These are phyloP conservation scores for Leccinum longicurvipes DNA, from an alignment of 768 basidiomycete genomes.

Conservation along the genomic window DNA sequence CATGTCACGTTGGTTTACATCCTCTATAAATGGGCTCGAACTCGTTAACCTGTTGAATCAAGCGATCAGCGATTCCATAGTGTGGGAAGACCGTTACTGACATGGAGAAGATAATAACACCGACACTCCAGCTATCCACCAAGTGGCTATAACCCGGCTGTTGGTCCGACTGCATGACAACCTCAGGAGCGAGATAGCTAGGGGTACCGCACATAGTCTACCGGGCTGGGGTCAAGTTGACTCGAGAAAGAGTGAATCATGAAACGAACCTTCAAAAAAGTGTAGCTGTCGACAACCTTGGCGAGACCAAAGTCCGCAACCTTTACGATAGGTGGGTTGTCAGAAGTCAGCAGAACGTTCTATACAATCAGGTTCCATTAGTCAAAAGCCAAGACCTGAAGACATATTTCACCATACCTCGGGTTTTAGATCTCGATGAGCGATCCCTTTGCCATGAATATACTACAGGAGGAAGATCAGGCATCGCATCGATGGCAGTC, in stretches of 20 bases:
- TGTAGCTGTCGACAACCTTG: constrained; percentile 80
- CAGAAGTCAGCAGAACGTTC: constrained; percentile 81
- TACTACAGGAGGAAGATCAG: constrained; percentile 39
- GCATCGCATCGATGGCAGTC: neutral
- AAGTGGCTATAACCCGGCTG: constrained; percentile 75
- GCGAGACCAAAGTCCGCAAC: constrained; percentile 97
- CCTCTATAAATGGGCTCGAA: constrained; percentile 76
- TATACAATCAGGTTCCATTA: constrained; percentile 24
- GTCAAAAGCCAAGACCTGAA: constrained; percentile 2
- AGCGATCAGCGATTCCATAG: neutral
- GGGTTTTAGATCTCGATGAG: constrained; percentile 94
- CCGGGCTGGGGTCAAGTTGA: neutral
- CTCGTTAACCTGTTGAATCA: constrained; percentile 63
- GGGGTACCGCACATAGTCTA: constrained; percentile 98
- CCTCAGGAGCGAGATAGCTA: constrained; percentile 89
- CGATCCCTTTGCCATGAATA: constrained; percentile 70
- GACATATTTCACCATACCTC: constrained; percentile 43
- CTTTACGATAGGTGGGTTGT: constrained; percentile 70
- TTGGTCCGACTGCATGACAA: constrained; percentile 59
- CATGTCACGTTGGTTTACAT: constrained; percentile 57
- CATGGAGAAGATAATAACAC: constrained; percentile 93
- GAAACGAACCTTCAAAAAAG: constrained; percentile 64
- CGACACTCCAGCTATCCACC: constrained; percentile 96
- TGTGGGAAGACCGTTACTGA: constrained; percentile 34
- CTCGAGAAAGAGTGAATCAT: neutral